These are phyloP conservation scores for Streptanthus diversifolius DNA, from an alignment of 345 rosid species.

Conservation along the genomic window DNA sequence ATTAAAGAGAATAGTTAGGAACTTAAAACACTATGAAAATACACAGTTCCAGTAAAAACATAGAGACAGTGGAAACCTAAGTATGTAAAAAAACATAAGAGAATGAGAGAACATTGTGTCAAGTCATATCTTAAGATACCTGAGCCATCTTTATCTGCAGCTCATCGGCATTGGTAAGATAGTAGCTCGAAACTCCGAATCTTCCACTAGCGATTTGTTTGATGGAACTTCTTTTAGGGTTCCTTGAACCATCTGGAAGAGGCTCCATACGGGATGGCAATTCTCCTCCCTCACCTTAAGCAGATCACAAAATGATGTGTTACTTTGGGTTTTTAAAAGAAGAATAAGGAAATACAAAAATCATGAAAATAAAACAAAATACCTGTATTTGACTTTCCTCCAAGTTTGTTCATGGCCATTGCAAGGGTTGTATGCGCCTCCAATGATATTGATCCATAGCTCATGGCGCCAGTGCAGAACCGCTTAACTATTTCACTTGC, in stretches of 20 bases:
- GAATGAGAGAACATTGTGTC: constrained; percentile 20
- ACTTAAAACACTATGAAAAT: neutral
- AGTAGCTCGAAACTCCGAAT: constrained; percentile 99
- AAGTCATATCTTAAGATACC: constrained; percentile 44
- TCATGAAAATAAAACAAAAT: neutral
- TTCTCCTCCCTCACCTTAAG: constrained; percentile 98
- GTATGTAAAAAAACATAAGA: no score
- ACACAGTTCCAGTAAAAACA: neutral
- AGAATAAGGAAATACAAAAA: neutral
- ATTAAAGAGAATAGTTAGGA: constrained; percentile 16
- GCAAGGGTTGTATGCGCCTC: constrained; percentile 94
- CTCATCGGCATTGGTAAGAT: constrained; percentile 98
- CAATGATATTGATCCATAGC: constrained; percentile 95
- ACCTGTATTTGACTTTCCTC: constrained; percentile 99
- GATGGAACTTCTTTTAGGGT: constrained; percentile 93
- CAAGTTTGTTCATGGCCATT: constrained; percentile 86
- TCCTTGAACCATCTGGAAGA: constrained; percentile 84
- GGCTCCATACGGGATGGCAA: constrained; percentile 96
- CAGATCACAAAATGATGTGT: neutral
- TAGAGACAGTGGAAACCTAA: neutral
- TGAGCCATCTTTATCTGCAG: constrained; percentile 99
- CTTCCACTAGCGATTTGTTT: constrained; percentile 99
- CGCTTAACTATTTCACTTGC: constrained; percentile 98
- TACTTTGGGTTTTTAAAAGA: neutral
- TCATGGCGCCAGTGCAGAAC: constrained; percentile 99